Base-by-base conservation (phyloP, 176 grass and related monocot genomes). In the Musa beccarii region DNA sequence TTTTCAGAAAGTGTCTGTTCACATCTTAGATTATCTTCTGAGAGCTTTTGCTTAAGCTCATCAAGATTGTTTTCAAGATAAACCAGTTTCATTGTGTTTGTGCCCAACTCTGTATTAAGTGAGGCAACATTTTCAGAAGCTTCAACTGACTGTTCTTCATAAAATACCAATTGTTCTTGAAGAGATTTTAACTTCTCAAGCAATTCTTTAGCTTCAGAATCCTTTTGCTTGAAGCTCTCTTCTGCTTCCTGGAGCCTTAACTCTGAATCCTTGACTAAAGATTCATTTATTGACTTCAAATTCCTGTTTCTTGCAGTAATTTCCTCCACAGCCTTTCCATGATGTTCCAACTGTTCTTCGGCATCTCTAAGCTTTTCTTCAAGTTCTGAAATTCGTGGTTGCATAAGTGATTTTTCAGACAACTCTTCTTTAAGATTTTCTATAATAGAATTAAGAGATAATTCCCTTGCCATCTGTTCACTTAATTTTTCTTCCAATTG, bases 331-430 rank as follows among this genome's bases (percentile, higher is more conserved):
- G 63, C 80, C 57, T 82, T 97, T 50, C 79, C 73, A 66, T 79
- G 83, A 85, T 97, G 87, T 80, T 97, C 94, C 77, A 97, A 82
- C 69, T 93, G 79, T 74, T 93, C 84, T 72, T 92, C 81, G 21
- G 84, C 76, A 80, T 79, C 84, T 86, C 83, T 84, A 71, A 91
- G 76, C 51, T 94, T 86, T 69, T 80, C 80, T 83, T 90, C 85
- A 17, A 96, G 88, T 83, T 96, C 90, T 73, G 89, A 96, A 69
- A 96, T 83, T 22, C 93, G 87, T 19, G 79, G 71, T 73, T 94
- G 74, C 62, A 86, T 89, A 86, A 89, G 83, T 67, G 82, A 89
- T 82, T 85, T 94, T 15, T 99, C 82, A 62, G 43, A 12, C 13
- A 73, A 17, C 26, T 73, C 79, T 23, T n/a, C n/a, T 15, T 71